Percentiles rank a stretch among this genome's conserved stretches.
These are phyloP conservation scores for Agaricus subrufescens DNA, from an alignment of 768 basidiomycete genomes.

Conservation along the genomic window DNA sequence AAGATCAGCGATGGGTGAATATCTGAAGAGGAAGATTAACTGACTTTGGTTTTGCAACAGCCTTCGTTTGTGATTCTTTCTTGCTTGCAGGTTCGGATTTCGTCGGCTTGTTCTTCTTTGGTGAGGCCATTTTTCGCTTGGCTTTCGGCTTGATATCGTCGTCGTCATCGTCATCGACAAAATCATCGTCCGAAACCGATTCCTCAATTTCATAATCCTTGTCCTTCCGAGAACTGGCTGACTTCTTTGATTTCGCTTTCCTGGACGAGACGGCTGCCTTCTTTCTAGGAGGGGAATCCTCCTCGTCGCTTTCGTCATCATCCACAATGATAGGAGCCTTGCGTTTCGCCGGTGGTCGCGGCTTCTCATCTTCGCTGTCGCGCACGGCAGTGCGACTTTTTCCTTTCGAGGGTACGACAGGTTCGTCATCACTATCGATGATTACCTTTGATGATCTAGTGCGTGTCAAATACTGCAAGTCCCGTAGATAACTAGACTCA, in stretches of 20 bases:
- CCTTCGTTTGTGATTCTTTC: conserved; percentile 19
- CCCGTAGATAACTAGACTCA: not conserved
- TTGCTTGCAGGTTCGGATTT: conserved; percentile 14
- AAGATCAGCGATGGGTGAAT: not conserved
- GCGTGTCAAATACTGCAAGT: not conserved
- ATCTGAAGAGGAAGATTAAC: not conserved
- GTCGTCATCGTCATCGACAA: conserved; percentile 11
- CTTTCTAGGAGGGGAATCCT: conserved; percentile 35
- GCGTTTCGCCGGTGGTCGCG: not conserved
- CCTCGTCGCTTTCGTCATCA: conserved; percentile 26
- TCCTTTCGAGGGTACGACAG: conserved; percentile 12
- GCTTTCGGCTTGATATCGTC: conserved; percentile 20
- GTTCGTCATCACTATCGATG: conserved; percentile 27
- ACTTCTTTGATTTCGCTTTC: conserved; percentile 16
- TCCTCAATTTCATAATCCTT: conserved; percentile 22
- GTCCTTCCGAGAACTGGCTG: conserved; percentile 19
- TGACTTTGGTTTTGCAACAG: conserved; percentile 13
- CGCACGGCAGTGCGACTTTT: conserved; percentile 16
- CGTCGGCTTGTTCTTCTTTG: conserved; percentile 7
- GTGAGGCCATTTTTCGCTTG: not conserved
- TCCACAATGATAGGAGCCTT: not conserved
- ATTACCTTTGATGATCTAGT: conserved; percentile 7
- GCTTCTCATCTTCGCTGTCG: conserved; percentile 33
- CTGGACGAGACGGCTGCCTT: conserved; percentile 25
- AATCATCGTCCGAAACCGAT: conserved; percentile 12